Conservation (phyloP, 768 basidiomycete species). For the Neoboletus magnificus region DNA sequence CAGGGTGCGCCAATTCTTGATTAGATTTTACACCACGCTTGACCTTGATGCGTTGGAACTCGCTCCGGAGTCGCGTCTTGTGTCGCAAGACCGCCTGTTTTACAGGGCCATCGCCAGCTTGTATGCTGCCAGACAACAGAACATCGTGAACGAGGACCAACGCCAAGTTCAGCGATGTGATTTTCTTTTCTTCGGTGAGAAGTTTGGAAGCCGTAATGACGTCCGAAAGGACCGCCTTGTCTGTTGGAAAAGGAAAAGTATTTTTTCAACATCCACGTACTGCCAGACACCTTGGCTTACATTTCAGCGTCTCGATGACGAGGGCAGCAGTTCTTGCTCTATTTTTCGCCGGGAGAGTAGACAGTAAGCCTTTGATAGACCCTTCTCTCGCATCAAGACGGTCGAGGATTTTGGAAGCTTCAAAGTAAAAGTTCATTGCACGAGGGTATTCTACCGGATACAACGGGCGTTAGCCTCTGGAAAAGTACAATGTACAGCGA, state of each 20-base stretch:
- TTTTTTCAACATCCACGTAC: constrained; percentile 7
- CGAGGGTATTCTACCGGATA: constrained; percentile 25
- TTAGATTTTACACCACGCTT: constrained; percentile 66
- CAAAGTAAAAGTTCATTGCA: constrained; percentile 94
- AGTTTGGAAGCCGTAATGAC: constrained; percentile 68
- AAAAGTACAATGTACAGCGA: constrained; percentile 20
- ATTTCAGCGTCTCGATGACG: constrained; percentile 94
- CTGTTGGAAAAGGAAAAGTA: constrained; percentile 42
- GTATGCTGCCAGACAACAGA: constrained; percentile 78
- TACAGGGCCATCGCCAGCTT: constrained; percentile 85
- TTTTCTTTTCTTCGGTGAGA: constrained; percentile 68
- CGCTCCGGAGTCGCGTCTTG: constrained; percentile 83
- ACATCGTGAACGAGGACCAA: constrained; percentile 91
- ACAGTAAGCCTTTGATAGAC: constrained; percentile 85
- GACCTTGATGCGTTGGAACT: constrained; percentile 81
- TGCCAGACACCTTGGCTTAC: constrained; percentile 45
- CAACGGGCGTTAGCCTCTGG: constrained; percentile 26
- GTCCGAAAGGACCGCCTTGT: constrained; percentile 70
- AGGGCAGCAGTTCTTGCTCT: constrained; percentile 80
- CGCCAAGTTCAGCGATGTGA: constrained; percentile 73
- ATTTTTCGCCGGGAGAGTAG: constrained; percentile 66
- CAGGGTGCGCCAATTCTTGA: constrained; percentile 57
- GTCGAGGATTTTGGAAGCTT: constrained; percentile 80
- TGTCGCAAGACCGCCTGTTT: constrained; percentile 87
- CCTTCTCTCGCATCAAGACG: constrained; percentile 85